phyloP scores from a whole-genome alignment of 2,329 filamentous ascomycete species.

The Fusarium sororula region DNA sequence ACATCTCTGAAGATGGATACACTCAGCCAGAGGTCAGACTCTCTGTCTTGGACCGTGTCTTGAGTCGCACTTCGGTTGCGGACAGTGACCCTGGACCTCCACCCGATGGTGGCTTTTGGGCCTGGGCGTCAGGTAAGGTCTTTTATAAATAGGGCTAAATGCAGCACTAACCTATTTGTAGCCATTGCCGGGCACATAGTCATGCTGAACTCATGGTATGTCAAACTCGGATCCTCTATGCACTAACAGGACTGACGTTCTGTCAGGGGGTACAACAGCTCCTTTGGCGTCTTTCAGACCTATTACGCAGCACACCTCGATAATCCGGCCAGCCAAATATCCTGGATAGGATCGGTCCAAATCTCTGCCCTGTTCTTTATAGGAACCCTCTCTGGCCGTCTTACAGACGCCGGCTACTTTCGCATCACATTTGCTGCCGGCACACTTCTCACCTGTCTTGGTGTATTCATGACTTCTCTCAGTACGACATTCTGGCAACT shows the following conservation, averaged over 20 bases:
- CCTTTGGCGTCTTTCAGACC: not conserved
- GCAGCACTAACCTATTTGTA: not conserved
- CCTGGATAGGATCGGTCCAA: not conserved
- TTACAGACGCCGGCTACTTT: not conserved
- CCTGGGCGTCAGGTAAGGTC: not conserved
- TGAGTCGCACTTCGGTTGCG: not conserved
- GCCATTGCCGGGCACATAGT: not conserved
- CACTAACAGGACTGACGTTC: not conserved
- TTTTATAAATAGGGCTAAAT: not conserved
- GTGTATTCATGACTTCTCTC: not conserved
- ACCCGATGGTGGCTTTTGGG: not conserved
- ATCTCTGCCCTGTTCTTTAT: not conserved
- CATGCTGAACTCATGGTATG: conserved; percentile 8
- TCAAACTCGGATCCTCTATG: rapidly evolving
- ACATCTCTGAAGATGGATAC: not conserved
- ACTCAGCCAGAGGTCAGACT: not conserved
- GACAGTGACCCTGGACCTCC: not conserved
- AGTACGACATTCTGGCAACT: not conserved
- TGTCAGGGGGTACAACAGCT: conserved; percentile 3
- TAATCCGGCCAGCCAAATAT: not conserved
- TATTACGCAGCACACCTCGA: not conserved
- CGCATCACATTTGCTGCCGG: not conserved
- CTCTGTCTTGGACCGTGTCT: not conserved
- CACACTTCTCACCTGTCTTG: not conserved
- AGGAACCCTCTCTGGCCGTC: not conserved